phyloP scores from a whole-genome alignment of 208 protist species.

The Leishmania aethiopica region DNA sequence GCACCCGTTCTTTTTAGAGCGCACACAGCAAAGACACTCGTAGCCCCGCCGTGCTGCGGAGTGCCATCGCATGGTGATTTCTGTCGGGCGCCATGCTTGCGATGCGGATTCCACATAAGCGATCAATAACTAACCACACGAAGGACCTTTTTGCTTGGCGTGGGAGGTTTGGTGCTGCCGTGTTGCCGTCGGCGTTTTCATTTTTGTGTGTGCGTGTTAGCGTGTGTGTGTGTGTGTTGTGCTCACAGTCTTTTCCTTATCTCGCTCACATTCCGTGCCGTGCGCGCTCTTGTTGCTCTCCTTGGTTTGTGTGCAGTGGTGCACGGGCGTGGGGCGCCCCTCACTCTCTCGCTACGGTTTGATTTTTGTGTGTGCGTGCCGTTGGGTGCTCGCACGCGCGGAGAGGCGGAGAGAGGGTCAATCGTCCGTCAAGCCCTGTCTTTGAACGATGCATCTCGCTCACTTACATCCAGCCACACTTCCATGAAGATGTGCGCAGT shows the following conservation, averaged over 20 bases:
- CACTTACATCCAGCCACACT: background rate
- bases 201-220: no score
- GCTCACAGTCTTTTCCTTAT: slow-evolving; percentile 9
- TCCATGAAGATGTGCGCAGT: background rate
- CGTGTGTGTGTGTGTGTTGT: background rate
- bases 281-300: background rate
- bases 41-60: background rate
- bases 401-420: background rate
- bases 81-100: background rate
- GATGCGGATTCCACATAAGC: background rate
- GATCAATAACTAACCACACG: background rate
- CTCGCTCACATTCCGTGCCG: background rate
- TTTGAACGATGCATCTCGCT: background rate
- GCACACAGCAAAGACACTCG: background rate
- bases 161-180: background rate
- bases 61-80: background rate
- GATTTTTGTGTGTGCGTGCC: no score
- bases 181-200: background rate
- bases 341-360: background rate
- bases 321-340: background rate
- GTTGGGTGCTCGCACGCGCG: background rate
- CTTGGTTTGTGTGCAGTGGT: background rate
- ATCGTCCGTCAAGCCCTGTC: background rate
- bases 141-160: no score
- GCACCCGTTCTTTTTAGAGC: background rate